Evolutionary conservation across 1,284 basidiomycete species (phyloP), one percentile per base, ranked within the genome.

Genomic region (Coniferiporia sulphurascens): DNA sequence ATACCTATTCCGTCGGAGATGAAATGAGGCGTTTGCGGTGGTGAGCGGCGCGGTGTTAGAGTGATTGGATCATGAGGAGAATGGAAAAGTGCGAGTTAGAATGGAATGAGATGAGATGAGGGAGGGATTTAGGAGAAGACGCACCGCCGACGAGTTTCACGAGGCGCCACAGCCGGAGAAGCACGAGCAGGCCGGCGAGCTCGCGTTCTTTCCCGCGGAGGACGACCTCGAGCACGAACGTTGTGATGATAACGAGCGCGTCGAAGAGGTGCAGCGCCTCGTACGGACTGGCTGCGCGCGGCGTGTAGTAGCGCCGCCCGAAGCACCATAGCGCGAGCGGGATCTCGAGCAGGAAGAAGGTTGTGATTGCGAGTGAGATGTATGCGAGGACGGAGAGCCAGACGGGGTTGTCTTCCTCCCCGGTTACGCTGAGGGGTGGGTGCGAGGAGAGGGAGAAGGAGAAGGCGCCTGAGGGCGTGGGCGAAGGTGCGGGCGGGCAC

Each of bases 111-210:
- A 27, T 27, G 27, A 27, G 5, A 27, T 5, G 27, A 27, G 27
- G 27, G 7, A 51, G 21, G 12, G 22, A 34, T 10, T 3, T 3
- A 22, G 22, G 49, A 51, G 35, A 51, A 63, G 21, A 65, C 74
- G 67, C 63, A 89, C 89, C 87, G 78, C 86, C 86, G 19, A 90
- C 85, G 10, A 91, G 75, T 68, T 91, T 89, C 32, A 92, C 80
- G 22, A 91, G 74, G 35, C 90, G 78, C 89, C 89, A 91, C 9
- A 92, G 68, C 70, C 90, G 88, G 19, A 92, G 74, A 8, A 88
- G 73, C 51, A 92, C 77, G 44, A 92, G 79, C 22, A 92, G 72
- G 6, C 78, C 80, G 1, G 83, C 86, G 21, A 92, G 76, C 66
- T 92, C 87, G 60, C 82, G 74, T 68, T 87, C 85, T 59, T 74